These are phyloP conservation scores for Amanita polypyramis DNA, from an alignment of 768 basidiomycete species.

Conservation along the genomic window DNA sequence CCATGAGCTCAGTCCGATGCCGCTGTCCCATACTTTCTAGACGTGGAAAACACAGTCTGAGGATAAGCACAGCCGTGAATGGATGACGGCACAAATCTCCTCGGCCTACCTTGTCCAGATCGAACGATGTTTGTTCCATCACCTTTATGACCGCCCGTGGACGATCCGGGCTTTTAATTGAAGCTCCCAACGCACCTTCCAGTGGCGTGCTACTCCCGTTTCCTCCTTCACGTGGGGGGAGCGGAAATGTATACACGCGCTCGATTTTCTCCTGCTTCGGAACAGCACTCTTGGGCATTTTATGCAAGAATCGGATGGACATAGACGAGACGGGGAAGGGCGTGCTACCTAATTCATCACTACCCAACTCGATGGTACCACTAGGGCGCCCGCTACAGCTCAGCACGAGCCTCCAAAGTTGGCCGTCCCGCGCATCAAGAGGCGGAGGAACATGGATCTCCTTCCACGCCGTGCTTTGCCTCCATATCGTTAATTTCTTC, in stretches of 20 bases:
- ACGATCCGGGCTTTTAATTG: neutral
- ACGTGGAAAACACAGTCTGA: conserved; percentile 17
- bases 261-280: conserved; percentile 63
- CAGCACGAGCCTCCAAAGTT: conserved; percentile 60
- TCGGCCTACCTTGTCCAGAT: conserved; percentile 73
- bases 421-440: conserved; percentile 33
- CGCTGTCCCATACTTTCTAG: conserved; percentile 97
- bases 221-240: neutral
- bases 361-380: conserved; percentile 30
- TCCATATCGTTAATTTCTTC: conserved; percentile 67
- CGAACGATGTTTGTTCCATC: conserved; percentile 79
- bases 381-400: conserved; percentile 19
- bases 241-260: conserved; percentile 31
- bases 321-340: conserved; percentile 62
- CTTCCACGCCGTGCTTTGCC: conserved; percentile 61
- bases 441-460: conserved; percentile 62
- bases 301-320: conserved; percentile 39
- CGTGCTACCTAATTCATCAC: conserved; percentile 25
- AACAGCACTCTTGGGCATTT: conserved; percentile 16
- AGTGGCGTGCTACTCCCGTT: neutral
- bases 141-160: conserved; percentile 30
- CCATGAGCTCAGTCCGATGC: conserved; percentile 79
- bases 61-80: neutral
- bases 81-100: no score
- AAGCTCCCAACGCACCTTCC: neutral